Conservation (phyloP, 371 early-diverging fungal species). For the Umbelopsis sp. region DNA sequence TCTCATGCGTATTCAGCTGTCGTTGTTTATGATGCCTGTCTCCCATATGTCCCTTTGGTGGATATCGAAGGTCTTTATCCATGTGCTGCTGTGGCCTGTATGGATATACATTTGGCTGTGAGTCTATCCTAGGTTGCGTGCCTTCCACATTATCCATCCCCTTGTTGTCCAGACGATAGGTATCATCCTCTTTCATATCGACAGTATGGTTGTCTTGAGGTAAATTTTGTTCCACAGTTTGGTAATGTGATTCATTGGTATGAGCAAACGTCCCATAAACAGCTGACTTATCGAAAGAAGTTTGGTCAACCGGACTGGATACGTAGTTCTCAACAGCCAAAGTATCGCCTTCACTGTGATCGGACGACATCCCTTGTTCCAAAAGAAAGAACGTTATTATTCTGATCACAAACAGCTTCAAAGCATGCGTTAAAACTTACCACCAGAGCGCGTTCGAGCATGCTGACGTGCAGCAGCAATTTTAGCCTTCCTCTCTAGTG, state of each 20-base stretch:
- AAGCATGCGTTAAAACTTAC: not conserved
- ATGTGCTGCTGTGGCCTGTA: not conserved
- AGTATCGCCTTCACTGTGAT: too few relatives aligned
- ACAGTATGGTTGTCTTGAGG: not conserved
- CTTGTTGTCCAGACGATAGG: not conserved
- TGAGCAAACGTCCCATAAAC: too few relatives aligned
- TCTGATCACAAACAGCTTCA: not conserved
- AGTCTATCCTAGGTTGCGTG: not conserved
- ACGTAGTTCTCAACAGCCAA: too few relatives aligned
- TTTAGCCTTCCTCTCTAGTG: slow-evolving; percentile 23
- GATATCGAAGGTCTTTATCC: not conserved
- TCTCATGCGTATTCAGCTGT: not conserved
- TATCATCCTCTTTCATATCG: not conserved
- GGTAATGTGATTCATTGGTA: too few relatives aligned
- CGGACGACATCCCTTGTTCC: too few relatives aligned
- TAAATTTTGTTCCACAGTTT: not conserved
- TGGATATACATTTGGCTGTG: slow-evolving; percentile 8
- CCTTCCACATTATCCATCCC: not conserved
- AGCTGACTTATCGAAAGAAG: too few relatives aligned
- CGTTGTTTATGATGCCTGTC: not conserved
- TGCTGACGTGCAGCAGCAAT: slow-evolving; percentile 13
- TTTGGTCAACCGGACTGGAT: too few relatives aligned
- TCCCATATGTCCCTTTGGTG: not conserved
- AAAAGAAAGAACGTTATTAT: too few relatives aligned
- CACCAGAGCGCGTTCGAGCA: not conserved